Conservation (phyloP, 2,329 filamentous ascomycete species). For the Eutypa lata region DNA sequence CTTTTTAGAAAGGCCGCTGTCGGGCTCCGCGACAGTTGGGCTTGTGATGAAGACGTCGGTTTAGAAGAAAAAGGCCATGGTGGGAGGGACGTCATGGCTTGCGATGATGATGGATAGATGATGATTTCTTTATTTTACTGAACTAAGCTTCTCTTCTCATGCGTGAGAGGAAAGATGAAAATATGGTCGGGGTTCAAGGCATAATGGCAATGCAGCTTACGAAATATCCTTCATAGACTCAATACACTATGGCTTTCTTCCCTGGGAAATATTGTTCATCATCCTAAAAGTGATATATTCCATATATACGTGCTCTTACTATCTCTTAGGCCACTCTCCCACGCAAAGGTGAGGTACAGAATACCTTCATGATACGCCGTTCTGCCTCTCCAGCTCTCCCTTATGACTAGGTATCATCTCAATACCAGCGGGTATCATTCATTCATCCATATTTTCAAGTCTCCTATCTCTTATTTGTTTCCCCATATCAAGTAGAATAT, state of each 20-base stretch:
- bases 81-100: conserved; percentile 61
- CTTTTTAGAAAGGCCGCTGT: conserved; percentile 1
- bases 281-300: too few species aligned
- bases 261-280: not conserved
- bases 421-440: too few species aligned
- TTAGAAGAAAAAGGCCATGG: conserved; percentile 38
- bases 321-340: too few species aligned
- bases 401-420: too few species aligned
- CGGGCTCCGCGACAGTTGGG: conserved; percentile 47
- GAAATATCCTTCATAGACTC: not conserved
- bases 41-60: conserved; percentile 14
- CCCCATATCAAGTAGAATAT: too few species aligned
- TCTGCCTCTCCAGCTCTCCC: too few species aligned
- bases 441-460: too few species aligned
- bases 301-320: too few species aligned
- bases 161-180: not conserved
- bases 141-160: conserved; percentile 4
- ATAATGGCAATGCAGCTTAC: not conserved
- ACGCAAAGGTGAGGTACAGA: too few species aligned
- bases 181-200: not conserved
- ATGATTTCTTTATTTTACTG: not conserved
- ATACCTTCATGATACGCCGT: too few species aligned
- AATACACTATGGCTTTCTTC: not conserved
- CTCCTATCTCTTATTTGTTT: too few species aligned
- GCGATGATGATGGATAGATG: conserved; percentile 4